A percentile compares a stretch with the other conserved stretches of the same genome.
Conservation (phyloP, 768 basidiomycete species). For the Suillus subalutaceus region DNA sequence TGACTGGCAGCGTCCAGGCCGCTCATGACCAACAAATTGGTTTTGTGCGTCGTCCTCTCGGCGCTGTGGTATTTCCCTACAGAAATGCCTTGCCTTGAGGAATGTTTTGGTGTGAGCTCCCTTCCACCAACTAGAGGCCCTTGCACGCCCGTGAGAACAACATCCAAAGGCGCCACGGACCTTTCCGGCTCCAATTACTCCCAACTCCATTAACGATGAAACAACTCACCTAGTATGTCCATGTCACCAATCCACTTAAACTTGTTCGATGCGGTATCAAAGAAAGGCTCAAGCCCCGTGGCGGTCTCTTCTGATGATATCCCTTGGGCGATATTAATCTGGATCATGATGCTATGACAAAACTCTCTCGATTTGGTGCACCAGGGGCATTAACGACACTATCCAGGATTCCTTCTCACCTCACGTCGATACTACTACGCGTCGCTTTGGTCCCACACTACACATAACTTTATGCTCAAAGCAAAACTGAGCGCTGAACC, state of each 20-base stretch:
- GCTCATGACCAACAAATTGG: constrained; percentile 39
- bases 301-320: background rate
- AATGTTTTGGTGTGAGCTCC: constrained; percentile 9
- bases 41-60: constrained; percentile 2
- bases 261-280: background rate
- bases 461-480: background rate
- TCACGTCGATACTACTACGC: background rate
- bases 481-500: background rate
- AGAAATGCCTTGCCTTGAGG: constrained; percentile 13
- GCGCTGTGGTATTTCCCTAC: constrained; percentile 9
- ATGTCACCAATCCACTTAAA: background rate
- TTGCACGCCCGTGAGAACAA: constrained; percentile 12
- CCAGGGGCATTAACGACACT: constrained; percentile 1
- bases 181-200: background rate
- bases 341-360: background rate
- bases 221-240: background rate
- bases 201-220: background rate
- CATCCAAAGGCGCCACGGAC: constrained; percentile 13
- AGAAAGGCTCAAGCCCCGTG: background rate
- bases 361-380: background rate
- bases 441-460: background rate
- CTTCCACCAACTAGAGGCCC: background rate
- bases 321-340: background rate
- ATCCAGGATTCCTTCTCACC: background rate
- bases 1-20: constrained; percentile 41